phyloP scores from a whole-genome alignment of 805 yeast genomes.

The Nakazawaea wickerhamii region DNA sequence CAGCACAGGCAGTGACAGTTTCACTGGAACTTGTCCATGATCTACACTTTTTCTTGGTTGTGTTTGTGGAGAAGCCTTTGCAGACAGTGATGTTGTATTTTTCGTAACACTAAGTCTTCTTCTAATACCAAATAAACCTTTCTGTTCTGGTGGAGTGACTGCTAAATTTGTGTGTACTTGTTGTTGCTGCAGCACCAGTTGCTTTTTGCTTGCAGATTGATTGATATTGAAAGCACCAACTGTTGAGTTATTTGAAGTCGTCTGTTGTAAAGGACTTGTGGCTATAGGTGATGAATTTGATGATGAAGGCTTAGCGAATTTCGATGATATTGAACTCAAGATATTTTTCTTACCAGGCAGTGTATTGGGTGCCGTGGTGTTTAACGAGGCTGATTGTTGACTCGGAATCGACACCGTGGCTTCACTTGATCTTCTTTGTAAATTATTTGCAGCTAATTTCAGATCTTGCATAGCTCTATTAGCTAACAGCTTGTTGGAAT shows the following conservation, averaged over 20 bases:
- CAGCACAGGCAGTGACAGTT: not conserved
- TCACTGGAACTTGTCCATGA: not conserved
- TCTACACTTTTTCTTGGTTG: conserved; percentile 5
- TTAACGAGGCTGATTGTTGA: not conserved
- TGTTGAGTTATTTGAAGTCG: not conserved
- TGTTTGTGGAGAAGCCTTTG: conserved; percentile 7
- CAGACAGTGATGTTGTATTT: not conserved
- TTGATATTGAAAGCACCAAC: conserved; percentile 4
- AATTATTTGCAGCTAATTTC: not conserved
- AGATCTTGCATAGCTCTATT: not conserved
- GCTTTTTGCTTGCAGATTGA: conserved; percentile 8
- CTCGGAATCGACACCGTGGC: conserved; percentile 2
- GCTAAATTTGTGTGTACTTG: too few species aligned
- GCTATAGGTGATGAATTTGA: not conserved
- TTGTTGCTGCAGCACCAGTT: conserved; percentile 6
- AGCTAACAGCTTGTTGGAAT: not conserved
- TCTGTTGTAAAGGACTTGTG: conserved; percentile 4
- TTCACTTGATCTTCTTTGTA: conserved; percentile 9
- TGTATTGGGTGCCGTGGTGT: not conserved
- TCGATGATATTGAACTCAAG: conserved; percentile 30
- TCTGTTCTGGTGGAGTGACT: conserved; percentile 14
- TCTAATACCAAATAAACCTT: conserved; percentile 19
- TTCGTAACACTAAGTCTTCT: conserved; percentile 14
- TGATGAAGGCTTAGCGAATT: conserved; percentile 19
- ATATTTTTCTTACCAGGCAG: conserved; percentile 22